These are phyloP conservation scores for Saccharum hybrid DNA, from an alignment of 202 grass and related monocot genomes.

Conservation along the genomic window DNA sequence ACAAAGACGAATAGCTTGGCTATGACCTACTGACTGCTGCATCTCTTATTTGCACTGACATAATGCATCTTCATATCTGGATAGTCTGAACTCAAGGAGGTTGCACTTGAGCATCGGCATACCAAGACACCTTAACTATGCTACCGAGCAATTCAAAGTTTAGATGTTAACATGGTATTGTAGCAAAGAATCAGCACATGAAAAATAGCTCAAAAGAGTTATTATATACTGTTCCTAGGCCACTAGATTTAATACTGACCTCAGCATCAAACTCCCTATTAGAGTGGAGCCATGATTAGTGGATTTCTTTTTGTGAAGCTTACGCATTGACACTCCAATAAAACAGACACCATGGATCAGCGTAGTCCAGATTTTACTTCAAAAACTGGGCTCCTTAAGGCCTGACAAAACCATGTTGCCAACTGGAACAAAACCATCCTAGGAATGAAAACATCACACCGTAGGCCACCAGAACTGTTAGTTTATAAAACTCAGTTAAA, in stretches of 20 bases:
- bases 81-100: constrained; percentile 19
- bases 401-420: constrained; percentile 10
- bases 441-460: constrained; percentile 2
- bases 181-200: constrained; percentile 2
- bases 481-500: constrained; percentile 28
- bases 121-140: constrained; percentile 1
- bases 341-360: constrained; percentile 1
- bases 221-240: neutral
- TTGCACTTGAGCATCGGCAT: constrained; percentile 12
- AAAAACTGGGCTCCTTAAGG: constrained; percentile 13
- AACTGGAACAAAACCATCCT: constrained; percentile 20
- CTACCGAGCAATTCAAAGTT: neutral
- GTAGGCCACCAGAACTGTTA: constrained; percentile 2
- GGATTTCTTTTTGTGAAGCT: constrained; percentile 2
- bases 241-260: constrained; percentile 3
- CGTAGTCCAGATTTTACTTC: constrained; percentile 10
- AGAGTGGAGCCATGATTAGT: neutral
- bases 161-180: neutral
- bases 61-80: constrained; percentile 2
- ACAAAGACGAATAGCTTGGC: constrained; percentile 33
- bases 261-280: neutral
- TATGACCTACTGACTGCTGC: neutral
- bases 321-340: neutral
- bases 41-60: neutral
- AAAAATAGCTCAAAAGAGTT: constrained; percentile 17